Evolutionary conservation across 345 rosid species (phyloP).

Genomic region (Sisymbrium altissimum): DNA sequence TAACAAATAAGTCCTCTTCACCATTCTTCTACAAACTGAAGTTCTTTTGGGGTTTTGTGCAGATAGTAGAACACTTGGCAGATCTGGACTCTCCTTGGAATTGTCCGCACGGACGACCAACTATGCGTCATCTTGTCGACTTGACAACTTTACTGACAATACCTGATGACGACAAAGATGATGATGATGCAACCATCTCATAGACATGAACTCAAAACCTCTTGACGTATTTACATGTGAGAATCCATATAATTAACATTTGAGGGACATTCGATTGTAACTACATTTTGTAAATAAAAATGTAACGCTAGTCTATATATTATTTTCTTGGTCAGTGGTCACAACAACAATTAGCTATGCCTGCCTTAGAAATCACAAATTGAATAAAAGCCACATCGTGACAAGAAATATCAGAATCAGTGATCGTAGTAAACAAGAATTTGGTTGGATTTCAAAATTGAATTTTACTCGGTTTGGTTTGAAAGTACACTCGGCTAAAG

Average conservation of each 20-base stretch:
- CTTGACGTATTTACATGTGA: background rate
- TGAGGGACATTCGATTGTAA: background rate
- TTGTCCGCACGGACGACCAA: conserved; percentile 98
- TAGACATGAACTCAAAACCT: background rate
- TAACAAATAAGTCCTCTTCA: background rate
- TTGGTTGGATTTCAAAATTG: background rate
- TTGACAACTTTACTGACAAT: conserved; percentile 46
- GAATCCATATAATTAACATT: background rate
- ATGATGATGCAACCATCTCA: conserved; percentile 14
- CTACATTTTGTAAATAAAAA: background rate
- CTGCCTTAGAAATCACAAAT: background rate
- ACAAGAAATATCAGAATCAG: background rate
- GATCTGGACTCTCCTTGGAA: conserved; percentile 96
- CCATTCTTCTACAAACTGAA: background rate
- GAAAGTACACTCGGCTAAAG: background rate
- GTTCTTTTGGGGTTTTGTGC: background rate
- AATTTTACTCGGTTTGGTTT: background rate
- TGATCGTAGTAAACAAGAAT: background rate
- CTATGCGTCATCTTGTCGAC: conserved; percentile 95
- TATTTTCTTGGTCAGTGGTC: background rate
- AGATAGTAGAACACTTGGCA: conserved; percentile 83
- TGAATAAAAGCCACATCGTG: too few relatives aligned
- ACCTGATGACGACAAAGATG: conserved; percentile 25
- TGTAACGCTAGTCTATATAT: background rate
- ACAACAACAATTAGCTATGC: background rate